A percentile compares a stretch with the other conserved stretches of the same genome.
Evolutionary conservation across 1,284 basidiomycete species (phyloP).

Genomic region (Leccinum fallax): DNA sequence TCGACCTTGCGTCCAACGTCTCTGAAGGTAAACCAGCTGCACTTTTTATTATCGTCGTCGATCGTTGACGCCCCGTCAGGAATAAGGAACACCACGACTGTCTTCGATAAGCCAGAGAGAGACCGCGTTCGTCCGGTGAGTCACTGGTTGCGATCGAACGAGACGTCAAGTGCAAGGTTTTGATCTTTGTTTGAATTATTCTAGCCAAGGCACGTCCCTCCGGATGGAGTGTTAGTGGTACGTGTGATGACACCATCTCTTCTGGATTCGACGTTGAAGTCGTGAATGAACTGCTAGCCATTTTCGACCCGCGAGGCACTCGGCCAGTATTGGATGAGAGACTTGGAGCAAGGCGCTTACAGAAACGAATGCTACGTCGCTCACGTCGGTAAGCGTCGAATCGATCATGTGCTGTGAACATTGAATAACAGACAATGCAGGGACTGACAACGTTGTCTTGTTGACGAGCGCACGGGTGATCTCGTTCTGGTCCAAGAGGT

Average conservation of each 20-base stretch:
- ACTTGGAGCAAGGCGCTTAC: constrained; percentile 86
- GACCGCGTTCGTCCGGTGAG: constrained; percentile 84
- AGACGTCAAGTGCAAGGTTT: background rate
- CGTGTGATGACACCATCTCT: constrained; percentile 32
- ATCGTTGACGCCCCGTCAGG: constrained; percentile 40
- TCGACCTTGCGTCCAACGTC: constrained; percentile 94
- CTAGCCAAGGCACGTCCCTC: constrained; percentile 84
- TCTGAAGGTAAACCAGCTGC: constrained; percentile 70
- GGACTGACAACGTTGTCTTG: constrained; percentile 83
- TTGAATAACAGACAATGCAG: constrained; percentile 62
- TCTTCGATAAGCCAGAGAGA: constrained; percentile 91
- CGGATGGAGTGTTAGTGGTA: constrained; percentile 85
- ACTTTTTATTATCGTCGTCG: background rate
- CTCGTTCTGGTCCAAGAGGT: constrained; percentile 83
- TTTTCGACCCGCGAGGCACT: constrained; percentile 89
- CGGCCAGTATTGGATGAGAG: constrained; percentile 96
- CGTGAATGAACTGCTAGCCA: constrained; percentile 49
- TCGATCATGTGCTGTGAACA: constrained; percentile 5
- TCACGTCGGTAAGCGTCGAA: constrained; percentile 69
- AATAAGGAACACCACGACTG: constrained; percentile 97
- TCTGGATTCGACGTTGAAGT: constrained; percentile 5
- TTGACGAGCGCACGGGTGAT: constrained; percentile 81
- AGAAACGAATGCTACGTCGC: constrained; percentile 89
- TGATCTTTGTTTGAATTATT: background rate
- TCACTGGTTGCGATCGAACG: constrained; percentile 2